Base-by-base conservation (phyloP, 176 grass and related monocot genomes). In the Panicum miliaceum region DNA sequence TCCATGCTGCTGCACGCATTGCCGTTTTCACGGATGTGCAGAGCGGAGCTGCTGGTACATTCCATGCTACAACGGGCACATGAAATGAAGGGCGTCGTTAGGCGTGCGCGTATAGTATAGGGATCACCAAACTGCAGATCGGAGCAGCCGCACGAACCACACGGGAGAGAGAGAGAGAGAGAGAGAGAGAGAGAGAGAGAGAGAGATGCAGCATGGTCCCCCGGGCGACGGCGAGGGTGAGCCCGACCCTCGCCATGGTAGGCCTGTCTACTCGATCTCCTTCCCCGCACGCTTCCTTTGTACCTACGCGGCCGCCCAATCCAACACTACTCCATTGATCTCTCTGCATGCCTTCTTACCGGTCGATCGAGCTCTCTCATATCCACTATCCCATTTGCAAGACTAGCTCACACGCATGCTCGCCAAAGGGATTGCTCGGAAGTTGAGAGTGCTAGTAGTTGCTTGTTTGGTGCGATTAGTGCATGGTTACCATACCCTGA, bases 221-320 rank as follows among this genome's bases (percentile, higher is more conserved):
- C 58, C 7, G 81, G 0, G 10, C 38, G 4, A 7, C 11, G 5
- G 50, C 12, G 12, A 84, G 52, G 52, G 51, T 85, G 75, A 85
- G 83, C 75, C 5, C 27, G 51, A 69, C 25, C 83, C 64, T 85
- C 53, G 26, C 37, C 22, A 7, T 58, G 51, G 71, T 84, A 84
- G 81, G 70, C 43, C 82, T 46, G 83, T 58, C 73, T 58, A 85
- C 32, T 76, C 22, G 26, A 51, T 78, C 84, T 78, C 84, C 75
- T 71, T 26, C 40, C 50, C 74, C 64, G 75, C 84, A 85, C 84
- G 84, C 75, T 85, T 85, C 64, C 75, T 79, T 85, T 79, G 83
- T 59, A 78, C 52, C 51, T 47, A 77, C 83, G 50, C 83, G 26
- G 13, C 64, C 48, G 13, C 62, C 61, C 73, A 19, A 57, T n/a